Conservation (phyloP, 2,329 filamentous ascomycete species). For the Sarocladiaceae sp. region DNA sequence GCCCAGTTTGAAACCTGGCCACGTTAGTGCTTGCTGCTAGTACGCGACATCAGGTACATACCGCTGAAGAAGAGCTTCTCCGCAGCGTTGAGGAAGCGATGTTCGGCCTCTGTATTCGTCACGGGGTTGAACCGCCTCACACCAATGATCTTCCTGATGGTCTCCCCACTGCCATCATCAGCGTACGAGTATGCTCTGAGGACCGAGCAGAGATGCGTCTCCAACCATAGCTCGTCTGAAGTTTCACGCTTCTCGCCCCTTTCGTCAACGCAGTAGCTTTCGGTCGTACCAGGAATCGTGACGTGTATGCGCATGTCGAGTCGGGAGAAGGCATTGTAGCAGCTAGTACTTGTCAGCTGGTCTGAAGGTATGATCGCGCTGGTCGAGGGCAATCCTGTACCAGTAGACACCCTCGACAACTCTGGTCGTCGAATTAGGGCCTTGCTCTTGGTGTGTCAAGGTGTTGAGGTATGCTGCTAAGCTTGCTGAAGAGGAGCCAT, state of each 20-base stretch:
- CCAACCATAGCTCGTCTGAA: constrained; percentile 90
- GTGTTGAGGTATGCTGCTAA: constrained; percentile 98
- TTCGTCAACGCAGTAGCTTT: constrained; percentile 97
- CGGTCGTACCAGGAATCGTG: constrained; percentile 90
- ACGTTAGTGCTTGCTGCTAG: not conserved
- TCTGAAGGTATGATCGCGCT: constrained; percentile 3
- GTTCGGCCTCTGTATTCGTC: constrained; percentile 95
- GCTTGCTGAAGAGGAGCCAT: constrained; percentile 95
- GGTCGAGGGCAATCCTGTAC: constrained; percentile 40
- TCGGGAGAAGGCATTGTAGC: constrained; percentile 98
- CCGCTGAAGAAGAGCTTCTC: constrained; percentile 94
- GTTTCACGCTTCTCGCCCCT: constrained; percentile 90
- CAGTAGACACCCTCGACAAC: constrained; percentile 93
- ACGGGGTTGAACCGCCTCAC: constrained; percentile 95
- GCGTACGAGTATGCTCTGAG: constrained; percentile 93
- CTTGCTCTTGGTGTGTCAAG: constrained; percentile 80
- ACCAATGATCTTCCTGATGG: constrained; percentile 95
- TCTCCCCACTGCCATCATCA: constrained; percentile 88
- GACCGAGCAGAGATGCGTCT: constrained; percentile 94
- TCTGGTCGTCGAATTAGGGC: constrained; percentile 66
- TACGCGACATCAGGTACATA: constrained; percentile 30
- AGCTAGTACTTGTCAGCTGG: constrained; percentile 39
- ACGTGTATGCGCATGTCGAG: constrained; percentile 98
- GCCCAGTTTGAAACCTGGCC: constrained; percentile 80
- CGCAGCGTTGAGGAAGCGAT: constrained; percentile 89